Base-by-base conservation (phyloP, 2,329 filamentous ascomycete genomes). In the Calonectria crousiana region DNA sequence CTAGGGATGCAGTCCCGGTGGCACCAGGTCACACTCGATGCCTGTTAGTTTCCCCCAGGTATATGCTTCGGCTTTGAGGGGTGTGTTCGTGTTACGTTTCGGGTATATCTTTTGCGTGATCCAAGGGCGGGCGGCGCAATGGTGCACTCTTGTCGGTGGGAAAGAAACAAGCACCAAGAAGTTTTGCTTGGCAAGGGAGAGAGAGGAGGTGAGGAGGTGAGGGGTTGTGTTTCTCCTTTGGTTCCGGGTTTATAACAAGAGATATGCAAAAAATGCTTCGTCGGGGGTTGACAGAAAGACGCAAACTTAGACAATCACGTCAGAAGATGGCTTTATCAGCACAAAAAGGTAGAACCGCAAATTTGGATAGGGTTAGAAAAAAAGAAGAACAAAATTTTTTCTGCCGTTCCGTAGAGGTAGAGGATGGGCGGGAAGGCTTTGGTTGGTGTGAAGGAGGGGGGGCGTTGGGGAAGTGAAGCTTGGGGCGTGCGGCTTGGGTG, bases 91-190 rank as follows among this genome's bases (percentile, higher is more conserved):
- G 66, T 68, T 62, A 53, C 71, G 71, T 66, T 64, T 62, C 62
- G 47, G 36, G 32, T 28, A 66, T 64, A 30, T 69, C n/a, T 71
- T 80, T 80, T 78, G 79, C 78, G 78, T 70, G 77, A 80, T 80
- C 38, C 68, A 70, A 69, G 77, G 76, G 69, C 32, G 32, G 10
- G 32, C 32, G 32, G 32, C 56, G 65, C 38, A 28, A 66, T 72
- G 72, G 32, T 72, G 68, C 44, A 44, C 38, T 38, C n/a, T 47
- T 8, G 20, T 23, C 44, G n/a, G 44, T 13, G 44, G n/a, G 4
- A 13, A 2, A 18, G 6, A 23, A 47, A 47, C 16, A 20, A 16
- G 20, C n/a, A 23, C 44, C n/a, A 13, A 47, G 9, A 23, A 23
- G 41, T 44, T 47, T 44, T 47, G 44, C 44, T 47, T n/a, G 41